Evolutionary conservation across 2,329 filamentous ascomycete species (phyloP), one percentile per base, ranked within the genome.

Genomic region (Phyllachora maydis): DNA sequence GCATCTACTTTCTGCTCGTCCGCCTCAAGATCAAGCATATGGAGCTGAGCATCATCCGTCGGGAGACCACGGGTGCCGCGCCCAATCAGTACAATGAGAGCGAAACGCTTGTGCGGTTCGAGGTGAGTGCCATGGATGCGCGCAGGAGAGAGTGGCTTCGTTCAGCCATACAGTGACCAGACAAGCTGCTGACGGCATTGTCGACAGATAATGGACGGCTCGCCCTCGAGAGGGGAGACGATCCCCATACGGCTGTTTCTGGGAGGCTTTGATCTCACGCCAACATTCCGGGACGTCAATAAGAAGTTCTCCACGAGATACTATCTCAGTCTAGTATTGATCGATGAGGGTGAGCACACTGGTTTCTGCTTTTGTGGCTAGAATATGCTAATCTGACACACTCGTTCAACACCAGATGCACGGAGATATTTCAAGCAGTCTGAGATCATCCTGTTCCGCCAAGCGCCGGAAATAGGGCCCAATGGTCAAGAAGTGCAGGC

Each of bases 81-180:
- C 88, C 88, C 5, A 98, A 98, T 46, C 90, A 98, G 50, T 98
- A 98, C 54, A 98, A 98, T 46, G 90, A 98, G 57, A 95, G 83
- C 51, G 88, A 98, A 54, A 98, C 88, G 3, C 54, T 98, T 37
- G 88, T 98, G 27, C 70, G 90, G 34, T 98, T 98, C 39, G 88
- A 98, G 66, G 74, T 78, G 48, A 32, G 30, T 24, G 11, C 18
- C 11, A 8, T 17, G 12, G 14, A n/a, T n/a, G n/a, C n/a, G n/a
- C n/a, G n/a, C n/a, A n/a, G n/a, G n/a, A n/a, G 20, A 14, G 15
- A 14, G 20, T 5, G 12, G 16, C 20, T 22, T 14, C 6, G 5
- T 13, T 12, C 15, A 6, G 12, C 11, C 8, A 11, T n/a, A n/a
- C n/a, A n/a, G n/a, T 22, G 12, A 6, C 11, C 6, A 12, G 12